Conservation (phyloP, 1,284 basidiomycete species). For the Cutaneotrichosporon dermatis region DNA sequence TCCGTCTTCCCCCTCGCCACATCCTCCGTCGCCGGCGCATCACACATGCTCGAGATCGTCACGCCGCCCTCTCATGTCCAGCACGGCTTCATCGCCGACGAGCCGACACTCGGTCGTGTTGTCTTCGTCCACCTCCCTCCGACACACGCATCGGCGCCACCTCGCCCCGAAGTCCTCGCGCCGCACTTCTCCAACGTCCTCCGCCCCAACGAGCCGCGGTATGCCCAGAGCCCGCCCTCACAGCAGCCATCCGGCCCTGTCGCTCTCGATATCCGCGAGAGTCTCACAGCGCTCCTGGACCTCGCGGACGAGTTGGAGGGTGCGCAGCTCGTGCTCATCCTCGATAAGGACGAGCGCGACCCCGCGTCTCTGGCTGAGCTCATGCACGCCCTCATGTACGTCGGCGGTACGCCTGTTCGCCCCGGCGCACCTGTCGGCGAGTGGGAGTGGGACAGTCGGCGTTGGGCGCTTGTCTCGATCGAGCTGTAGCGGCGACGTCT, state of each 20-base stretch:
- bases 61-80: slow-evolving; percentile 41
- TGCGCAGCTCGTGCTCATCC: slow-evolving; percentile 37
- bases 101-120: slow-evolving; percentile 25
- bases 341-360: slow-evolving; percentile 41
- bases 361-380: slow-evolving; percentile 39
- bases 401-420: slow-evolving; percentile 41
- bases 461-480: slow-evolving; percentile 48
- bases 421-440: slow-evolving; percentile 38
- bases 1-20: slow-evolving; percentile 43
- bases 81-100: slow-evolving; percentile 41
- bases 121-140: slow-evolving; percentile 44
- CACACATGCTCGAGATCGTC: slow-evolving; percentile 42
- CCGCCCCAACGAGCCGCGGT: slow-evolving; percentile 38
- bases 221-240: slow-evolving; percentile 22
- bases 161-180: slow-evolving; percentile 30
- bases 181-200: slow-evolving; percentile 44
- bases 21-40: slow-evolving; percentile 22
- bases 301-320: slow-evolving; percentile 45
- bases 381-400: slow-evolving; percentile 48
- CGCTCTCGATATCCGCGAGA: slow-evolving; percentile 44
- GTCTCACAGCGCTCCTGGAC: slow-evolving; percentile 45
- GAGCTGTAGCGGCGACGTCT: slow-evolving; percentile 31
- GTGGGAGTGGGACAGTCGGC: slow-evolving; percentile 43
- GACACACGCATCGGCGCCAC: slow-evolving; percentile 8
- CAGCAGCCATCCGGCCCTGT: slow-evolving; percentile 16